Evolutionary conservation across 1,284 basidiomycete species (phyloP), one percentile per base, ranked within the genome.

Genomic region (Cutaneotrichosporon mucoides): DNA sequence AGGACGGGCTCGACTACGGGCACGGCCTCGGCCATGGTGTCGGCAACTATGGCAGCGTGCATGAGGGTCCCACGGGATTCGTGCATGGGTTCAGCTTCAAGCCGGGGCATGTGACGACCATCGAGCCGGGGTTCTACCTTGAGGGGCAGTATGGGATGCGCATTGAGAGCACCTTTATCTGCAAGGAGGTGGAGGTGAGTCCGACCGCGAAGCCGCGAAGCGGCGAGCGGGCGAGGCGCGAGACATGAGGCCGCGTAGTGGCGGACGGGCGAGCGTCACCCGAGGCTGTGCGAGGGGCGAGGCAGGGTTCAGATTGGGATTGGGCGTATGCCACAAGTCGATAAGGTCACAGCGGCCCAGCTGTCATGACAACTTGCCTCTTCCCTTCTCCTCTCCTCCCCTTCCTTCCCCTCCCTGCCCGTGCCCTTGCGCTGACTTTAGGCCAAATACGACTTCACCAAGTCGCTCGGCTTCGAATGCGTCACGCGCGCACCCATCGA

Each of bases 401-500:
- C n/a, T n/a, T n/a, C n/a, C n/a, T n/a, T n/a, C n/a, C n/a, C n/a
- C n/a, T n/a, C n/a, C n/a, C n/a, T n/a, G n/a, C n/a, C n/a, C n/a
- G n/a, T n/a, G n/a, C n/a, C n/a, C n/a, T n/a, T n/a, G n/a, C n/a
- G n/a, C n/a, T n/a, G n/a, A n/a, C n/a, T n/a, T n/a, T n/a, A n/a
- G n/a, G n/a, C n/a, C n/a, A 62, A 57, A 57, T 65, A 63, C 69
- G 83, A 86, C 66, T 89, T 86, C 60, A 86, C 85, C 24, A 82
- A 86, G 66, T 95, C 89, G 88, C 83, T 93, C 33, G 86, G 86
- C 5, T 95, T 94, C 72, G 90, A 94, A 77, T 86, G 89, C 10
- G 80, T 95, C 63, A 94, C 93, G 3, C 88, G 87, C 57, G 92
- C 94, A 5, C 95, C 96, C 0, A 96, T 99, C 71, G 90, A 95